These are phyloP conservation scores for Colletotrichum trifolii DNA, from an alignment of 2,329 filamentous ascomycete species.

Conservation along the genomic window DNA sequence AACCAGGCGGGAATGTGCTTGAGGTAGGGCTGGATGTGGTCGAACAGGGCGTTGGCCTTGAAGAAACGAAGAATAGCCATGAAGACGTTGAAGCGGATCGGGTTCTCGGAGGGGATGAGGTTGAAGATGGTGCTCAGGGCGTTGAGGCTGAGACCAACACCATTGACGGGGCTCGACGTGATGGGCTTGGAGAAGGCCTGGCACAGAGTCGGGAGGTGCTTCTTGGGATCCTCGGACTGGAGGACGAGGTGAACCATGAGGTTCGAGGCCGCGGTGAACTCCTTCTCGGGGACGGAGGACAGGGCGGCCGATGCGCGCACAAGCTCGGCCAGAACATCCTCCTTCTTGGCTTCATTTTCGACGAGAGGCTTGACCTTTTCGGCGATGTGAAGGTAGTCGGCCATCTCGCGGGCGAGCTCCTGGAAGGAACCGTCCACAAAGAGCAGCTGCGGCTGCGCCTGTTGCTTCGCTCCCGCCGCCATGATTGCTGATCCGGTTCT, in stretches of 20 bases:
- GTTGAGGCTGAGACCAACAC: conserved; percentile 85
- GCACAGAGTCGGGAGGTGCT: conserved; percentile 89
- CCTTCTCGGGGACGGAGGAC: conserved; percentile 92
- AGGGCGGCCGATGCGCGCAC: conserved; percentile 82
- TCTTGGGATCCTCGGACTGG: conserved; percentile 85
- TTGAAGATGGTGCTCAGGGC: conserved; percentile 98
- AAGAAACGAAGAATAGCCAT: conserved; percentile 88
- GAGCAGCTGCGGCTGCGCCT: conserved; percentile 69
- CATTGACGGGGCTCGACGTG: conserved; percentile 85
- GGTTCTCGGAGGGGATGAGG: conserved; percentile 80
- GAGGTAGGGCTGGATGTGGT: conserved; percentile 84
- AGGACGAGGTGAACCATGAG: conserved; percentile 93
- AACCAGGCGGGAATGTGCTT: conserved; percentile 87
- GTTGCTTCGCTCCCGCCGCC: conserved; percentile 49
- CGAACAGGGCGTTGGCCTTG: conserved; percentile 79
- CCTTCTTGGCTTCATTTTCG: conserved; percentile 72
- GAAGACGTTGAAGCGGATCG: conserved; percentile 90
- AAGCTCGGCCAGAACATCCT: conserved; percentile 89
- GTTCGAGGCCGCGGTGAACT: conserved; percentile 96
- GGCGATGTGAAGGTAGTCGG: conserved; percentile 89
- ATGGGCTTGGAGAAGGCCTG: conserved; percentile 89
- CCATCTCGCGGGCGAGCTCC: conserved; percentile 93
- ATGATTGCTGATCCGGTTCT: conserved; percentile 39
- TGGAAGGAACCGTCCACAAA: conserved; percentile 93
- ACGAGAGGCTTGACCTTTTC: conserved; percentile 81